These are phyloP conservation scores for Schizochytrium sp. DNA, from an alignment of 108 stramenopile species.

Conservation along the genomic window DNA sequence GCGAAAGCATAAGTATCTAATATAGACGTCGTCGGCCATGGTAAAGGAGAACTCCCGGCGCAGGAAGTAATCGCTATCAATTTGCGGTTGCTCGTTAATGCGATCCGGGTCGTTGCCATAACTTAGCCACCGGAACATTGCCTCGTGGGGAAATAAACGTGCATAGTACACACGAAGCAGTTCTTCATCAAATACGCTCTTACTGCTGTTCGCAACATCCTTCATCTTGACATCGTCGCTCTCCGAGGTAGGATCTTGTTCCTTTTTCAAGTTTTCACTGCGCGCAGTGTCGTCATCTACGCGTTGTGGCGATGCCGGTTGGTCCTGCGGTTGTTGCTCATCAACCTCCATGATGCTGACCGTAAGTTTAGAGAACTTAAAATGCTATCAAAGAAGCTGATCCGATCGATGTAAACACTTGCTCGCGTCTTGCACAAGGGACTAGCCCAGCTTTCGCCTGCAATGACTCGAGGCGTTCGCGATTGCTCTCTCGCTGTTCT, in stretches of 20 bases:
- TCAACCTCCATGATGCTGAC: conserved; percentile 34
- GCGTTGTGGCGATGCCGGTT: background rate
- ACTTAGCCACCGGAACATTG: conserved; percentile 81
- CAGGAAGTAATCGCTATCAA: conserved; percentile 68
- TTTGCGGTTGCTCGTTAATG: conserved; percentile 58
- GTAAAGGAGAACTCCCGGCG: conserved; percentile 97
- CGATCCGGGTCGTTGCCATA: conserved; percentile 71
- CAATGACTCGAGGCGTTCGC: too few relatives aligned
- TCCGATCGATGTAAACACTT: too few relatives aligned
- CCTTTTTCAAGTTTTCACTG: background rate
- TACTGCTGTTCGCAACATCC: background rate
- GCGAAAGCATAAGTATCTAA: conserved; percentile 90
- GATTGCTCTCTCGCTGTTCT: too few relatives aligned
- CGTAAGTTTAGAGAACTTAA: too few relatives aligned
- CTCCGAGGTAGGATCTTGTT: background rate
- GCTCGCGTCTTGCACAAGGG: too few relatives aligned
- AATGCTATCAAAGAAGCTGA: too few relatives aligned
- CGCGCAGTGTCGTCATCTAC: background rate
- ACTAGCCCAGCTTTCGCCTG: too few relatives aligned
- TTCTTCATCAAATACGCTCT: conserved; percentile 83
- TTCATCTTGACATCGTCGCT: background rate
- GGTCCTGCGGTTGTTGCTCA: background rate
- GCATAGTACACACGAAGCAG: conserved; percentile 90
- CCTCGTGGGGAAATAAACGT: conserved; percentile 87
- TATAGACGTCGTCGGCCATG: conserved; percentile 95